Percentiles rank a stretch among this genome's conserved stretches.
phyloP scores from a whole-genome alignment of 164 flowering plant genomes.

The Magnolia changhungtana region DNA sequence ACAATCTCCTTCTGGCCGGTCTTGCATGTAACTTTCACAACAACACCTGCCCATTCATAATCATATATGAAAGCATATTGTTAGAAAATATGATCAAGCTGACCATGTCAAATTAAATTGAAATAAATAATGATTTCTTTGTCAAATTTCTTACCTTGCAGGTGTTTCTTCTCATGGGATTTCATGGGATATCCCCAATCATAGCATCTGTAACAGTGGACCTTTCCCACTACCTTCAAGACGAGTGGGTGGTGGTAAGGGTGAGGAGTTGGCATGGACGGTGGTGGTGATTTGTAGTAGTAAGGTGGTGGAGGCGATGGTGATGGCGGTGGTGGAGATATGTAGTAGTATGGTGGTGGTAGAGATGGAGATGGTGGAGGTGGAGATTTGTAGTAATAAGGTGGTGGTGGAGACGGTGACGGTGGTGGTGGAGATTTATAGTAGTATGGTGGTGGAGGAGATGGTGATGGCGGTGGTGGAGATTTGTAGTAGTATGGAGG shows the following conservation, averaged over 20 bases:
- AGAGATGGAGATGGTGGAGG: constrained; percentile 14
- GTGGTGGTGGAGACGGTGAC: no score
- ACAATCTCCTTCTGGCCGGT: constrained; percentile 44
- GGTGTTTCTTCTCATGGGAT: constrained; percentile 68
- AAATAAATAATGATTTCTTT: background rate
- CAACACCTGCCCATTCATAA: constrained; percentile 46
- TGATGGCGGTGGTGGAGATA: constrained; percentile 38
- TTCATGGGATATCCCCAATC: constrained; percentile 51
- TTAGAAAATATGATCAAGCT: background rate
- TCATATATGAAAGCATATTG: background rate
- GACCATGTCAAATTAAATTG: no score
- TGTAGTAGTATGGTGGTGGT: constrained; percentile 36
- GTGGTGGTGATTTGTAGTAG: constrained; percentile 35
- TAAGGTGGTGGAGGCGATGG: constrained; percentile 42
- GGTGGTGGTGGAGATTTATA: no score
- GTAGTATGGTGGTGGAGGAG: no score
- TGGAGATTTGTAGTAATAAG: no score
- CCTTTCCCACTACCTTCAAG: constrained; percentile 65
- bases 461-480: constrained; percentile 25
- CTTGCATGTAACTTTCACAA: constrained; percentile 61
- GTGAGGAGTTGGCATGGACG: constrained; percentile 25
- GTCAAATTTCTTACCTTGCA: constrained; percentile 40
- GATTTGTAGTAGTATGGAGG: constrained; percentile 43
- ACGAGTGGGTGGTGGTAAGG: constrained; percentile 21
- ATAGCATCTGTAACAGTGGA: constrained; percentile 71